Evolutionary conservation across 2,329 filamentous ascomycete species (phyloP), one percentile per base, ranked within the genome.

Genomic region (Cladophialophora psammophila): DNA sequence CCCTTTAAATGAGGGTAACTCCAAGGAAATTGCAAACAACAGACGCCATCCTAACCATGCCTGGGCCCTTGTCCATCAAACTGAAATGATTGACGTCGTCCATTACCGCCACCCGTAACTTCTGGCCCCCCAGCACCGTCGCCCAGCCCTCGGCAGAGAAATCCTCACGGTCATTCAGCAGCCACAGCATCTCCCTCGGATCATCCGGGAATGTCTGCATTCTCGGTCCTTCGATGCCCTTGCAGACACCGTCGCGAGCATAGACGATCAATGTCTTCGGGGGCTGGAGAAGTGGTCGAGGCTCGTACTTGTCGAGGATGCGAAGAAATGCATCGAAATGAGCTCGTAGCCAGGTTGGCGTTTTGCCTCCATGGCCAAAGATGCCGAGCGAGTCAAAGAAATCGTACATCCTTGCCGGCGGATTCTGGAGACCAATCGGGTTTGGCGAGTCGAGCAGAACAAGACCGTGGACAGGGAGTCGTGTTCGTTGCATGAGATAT

Each of bases 361-460:
- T 48, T 48, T 50, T 36, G 20, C 50, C 53, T 50, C 48, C 58
- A 2, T 35, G 20, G 10, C 38, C 36, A 13, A 60, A 20, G 18
- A 60, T 7, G 2, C 58, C 58, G 40, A 60, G 32, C 20, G 38
- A 52, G 58, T 60, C 58, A 6, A 55, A 55, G n/a, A 55, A 55
- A 31, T 55, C 10, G 32, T 55, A 26, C 20, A 61, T 31, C 18
- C 58, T 42, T 38, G 45, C 12, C 53, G 38, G 40, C 58, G 57
- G 52, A 3, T 38, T 52, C 15, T 63, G 45, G 45, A 35, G 50
- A 12, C 52, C 52, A 65, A 89, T 81, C 1, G 89, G 89, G 74
- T 86, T 88, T 0, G 89, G 89, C 0, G 88, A 82, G 73, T 92
- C 90, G 57, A 92, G 86, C 60, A 91, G 81, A 61, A 91, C 81